Conservation (phyloP, 179 eudicot species). For the Amaranthus tricolor region DNA sequence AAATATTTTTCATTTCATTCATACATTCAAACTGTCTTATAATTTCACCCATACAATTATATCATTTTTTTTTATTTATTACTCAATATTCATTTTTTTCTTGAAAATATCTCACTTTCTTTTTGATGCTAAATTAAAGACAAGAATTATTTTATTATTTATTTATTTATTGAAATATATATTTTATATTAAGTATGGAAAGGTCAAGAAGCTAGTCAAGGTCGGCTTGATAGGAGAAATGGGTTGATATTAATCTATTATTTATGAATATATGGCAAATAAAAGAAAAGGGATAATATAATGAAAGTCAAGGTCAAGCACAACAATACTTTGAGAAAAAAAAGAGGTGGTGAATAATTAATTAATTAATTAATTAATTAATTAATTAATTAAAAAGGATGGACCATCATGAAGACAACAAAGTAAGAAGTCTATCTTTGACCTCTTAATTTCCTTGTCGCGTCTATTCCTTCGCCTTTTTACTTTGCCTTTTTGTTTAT, state of each 20-base stretch:
- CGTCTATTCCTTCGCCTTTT: background rate
- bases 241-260: background rate
- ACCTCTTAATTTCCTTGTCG: constrained; percentile 17
- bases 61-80: too few species aligned
- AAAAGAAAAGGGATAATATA: background rate
- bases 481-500: background rate
- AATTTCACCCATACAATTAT: too few species aligned
- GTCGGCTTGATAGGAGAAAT: constrained; percentile 15
- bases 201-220: constrained; percentile 34
- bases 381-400: background rate
- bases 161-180: background rate
- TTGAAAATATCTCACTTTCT: too few species aligned
- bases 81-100: too few species aligned
- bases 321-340: background rate
- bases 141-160: background rate
- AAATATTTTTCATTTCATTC: too few species aligned
- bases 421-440: background rate
- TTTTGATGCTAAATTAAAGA: too few species aligned
- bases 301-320: constrained; percentile 26
- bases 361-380: too few species aligned
- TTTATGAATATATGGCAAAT: background rate
- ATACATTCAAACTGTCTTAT: too few species aligned
- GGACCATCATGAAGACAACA: background rate
- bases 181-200: constrained; percentile 7
- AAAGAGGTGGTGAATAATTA: too few species aligned